A percentile compares a stretch with the other conserved stretches of the same genome.
phyloP scores from a whole-genome alignment of 2,329 filamentous ascomycete genomes.

The Blumeria hordei region DNA sequence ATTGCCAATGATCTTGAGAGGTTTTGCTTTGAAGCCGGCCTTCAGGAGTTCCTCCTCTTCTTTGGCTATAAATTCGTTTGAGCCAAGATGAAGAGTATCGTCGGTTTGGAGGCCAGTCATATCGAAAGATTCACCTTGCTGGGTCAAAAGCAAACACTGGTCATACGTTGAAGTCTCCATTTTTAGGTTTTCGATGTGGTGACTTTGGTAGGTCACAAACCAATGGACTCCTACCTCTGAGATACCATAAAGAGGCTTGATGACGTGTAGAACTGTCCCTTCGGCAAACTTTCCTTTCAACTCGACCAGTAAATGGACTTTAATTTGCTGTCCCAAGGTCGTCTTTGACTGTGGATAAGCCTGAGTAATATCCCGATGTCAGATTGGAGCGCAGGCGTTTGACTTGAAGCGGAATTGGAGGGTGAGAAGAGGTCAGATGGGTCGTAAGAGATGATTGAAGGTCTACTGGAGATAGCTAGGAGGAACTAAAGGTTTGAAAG shows the following conservation, averaged over 20 bases:
- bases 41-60: no score
- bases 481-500: no score
- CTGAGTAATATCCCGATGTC: neutral
- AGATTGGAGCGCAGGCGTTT: no score
- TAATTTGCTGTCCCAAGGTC: neutral
- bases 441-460: no score
- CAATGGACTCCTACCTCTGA: neutral
- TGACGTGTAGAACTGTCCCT: no score
- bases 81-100: slow-evolving; percentile 1
- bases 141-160: neutral
- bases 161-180: slow-evolving; percentile 1
- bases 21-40: slow-evolving; percentile 1
- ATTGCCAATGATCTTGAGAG: neutral
- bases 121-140: slow-evolving; percentile 1
- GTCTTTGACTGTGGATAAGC: neutral
- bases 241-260: neutral
- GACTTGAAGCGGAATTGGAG: no score
- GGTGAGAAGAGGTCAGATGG: no score
- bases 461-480: no score
- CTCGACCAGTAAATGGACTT: neutral
- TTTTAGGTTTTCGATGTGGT: slow-evolving; percentile 1
- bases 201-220: neutral
- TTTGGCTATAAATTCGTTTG: neutral
- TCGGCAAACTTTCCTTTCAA: neutral
- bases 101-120: slow-evolving; percentile 1